Conservation (phyloP, 495 filamentous ascomycete genomes). For the Articulospora tetracladia region DNA sequence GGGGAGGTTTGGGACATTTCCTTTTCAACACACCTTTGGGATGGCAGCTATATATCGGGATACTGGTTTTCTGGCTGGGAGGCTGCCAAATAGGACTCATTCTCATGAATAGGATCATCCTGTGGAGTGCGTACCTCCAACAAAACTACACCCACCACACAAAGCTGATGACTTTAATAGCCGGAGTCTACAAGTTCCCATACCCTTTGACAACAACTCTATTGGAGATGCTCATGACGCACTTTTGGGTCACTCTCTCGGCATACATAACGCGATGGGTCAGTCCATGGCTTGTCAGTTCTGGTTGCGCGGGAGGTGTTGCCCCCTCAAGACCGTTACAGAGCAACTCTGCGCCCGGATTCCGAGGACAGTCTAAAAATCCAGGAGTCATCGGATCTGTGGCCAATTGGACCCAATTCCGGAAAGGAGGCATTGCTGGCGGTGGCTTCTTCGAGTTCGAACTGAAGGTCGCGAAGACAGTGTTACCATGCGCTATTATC, state of each 20-base stretch:
- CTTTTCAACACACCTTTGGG: constrained; percentile 44
- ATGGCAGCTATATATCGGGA: constrained; percentile 44
- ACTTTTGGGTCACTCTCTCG: constrained; percentile 18
- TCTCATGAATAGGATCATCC: constrained; percentile 45
- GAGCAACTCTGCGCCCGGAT: constrained; percentile 11
- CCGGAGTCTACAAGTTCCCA: constrained; percentile 49
- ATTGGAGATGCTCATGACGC: constrained; percentile 43
- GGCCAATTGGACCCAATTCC: constrained; percentile 14
- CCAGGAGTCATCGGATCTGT: constrained; percentile 6
- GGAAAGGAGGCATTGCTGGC: constrained; percentile 47
- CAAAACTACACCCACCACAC: constrained; percentile 24
- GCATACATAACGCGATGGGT: constrained; percentile 24
- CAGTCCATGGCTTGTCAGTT: constrained; percentile 16
- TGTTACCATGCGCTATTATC: constrained; percentile 40
- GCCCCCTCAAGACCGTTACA: constrained; percentile 30
- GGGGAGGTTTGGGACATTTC: constrained; percentile 43
- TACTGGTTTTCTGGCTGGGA: constrained; percentile 40
- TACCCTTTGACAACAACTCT: constrained; percentile 47
- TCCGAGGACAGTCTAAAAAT: constrained; percentile 12
- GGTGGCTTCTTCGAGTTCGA: constrained; percentile 49
- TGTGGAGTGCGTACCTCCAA: constrained; percentile 30
- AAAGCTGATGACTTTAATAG: constrained; percentile 28
- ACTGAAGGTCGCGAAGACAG: constrained; percentile 31
- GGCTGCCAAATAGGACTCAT: constrained; percentile 39
- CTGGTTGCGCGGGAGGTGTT: constrained; percentile 21